Evolutionary conservation across 805 yeast species (phyloP), one percentile per base, ranked within the genome.

Genomic region (Hermanozyma aechmeae): DNA sequence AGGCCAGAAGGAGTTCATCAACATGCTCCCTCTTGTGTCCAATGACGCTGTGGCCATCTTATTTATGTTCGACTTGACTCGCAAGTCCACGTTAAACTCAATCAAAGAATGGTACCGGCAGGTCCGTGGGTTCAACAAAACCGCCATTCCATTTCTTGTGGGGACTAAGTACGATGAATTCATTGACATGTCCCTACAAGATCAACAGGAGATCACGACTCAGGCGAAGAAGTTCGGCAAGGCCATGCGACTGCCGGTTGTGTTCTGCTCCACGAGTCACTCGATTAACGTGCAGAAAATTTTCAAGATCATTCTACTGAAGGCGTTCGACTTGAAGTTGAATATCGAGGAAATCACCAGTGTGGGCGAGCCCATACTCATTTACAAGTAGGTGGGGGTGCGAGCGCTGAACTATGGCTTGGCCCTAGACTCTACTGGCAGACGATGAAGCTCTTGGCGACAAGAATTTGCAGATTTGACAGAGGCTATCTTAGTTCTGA

Each of bases 161-260:
- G 98, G 98, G 3, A 89, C 98, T 1, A 89, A 89, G 50, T 89
- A 82, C 54, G 98, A 89, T 50, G 59, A 76, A 38, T 87, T 89
- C 52, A 76, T 83, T 16, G 86, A 81, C 39, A 57, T 84, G 52
- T 73, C 87, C 26, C 73, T 69, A 21, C 79, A 73, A 32, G 93
- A 87, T 45, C 96, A 89, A 50, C 71, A 74, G 31, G 92, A 83
- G 46, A 71, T 89, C 29, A 83, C 95, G 5, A 73, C 70, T 35
- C 84, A 79, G 49, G 87, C 95, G 11, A 74, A 79, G 54, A 73
- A 76, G 48, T 87, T 80, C 51, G 95, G 96, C 10, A 70, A 65
- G 43, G 94, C 92, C 16, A 86, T 89, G 95, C 78, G 76, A 45
- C 81, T 95, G 4, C 76, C 76, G 7, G 65, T 89, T 31, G 71